Evolutionary conservation across 768 basidiomycete genomes (phyloP).

Genomic region (Pulveroboletus ravenelii): DNA sequence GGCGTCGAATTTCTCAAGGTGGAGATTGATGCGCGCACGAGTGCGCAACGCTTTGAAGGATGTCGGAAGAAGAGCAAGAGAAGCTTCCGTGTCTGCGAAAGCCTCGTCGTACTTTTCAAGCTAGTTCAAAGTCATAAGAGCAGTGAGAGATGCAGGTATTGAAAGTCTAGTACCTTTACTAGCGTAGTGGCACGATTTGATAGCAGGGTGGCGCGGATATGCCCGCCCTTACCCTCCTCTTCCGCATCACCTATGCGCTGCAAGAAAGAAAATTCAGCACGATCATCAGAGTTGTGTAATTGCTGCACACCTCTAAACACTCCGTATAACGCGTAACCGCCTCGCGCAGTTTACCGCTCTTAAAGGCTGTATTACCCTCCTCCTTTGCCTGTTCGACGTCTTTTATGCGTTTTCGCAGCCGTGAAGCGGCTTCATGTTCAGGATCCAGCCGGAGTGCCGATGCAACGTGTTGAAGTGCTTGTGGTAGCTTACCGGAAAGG

Average conservation of each 20-base stretch:
- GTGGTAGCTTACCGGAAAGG: slow-evolving; percentile 62
- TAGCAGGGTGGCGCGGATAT: slow-evolving; percentile 73
- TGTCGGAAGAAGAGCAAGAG: slow-evolving; percentile 54
- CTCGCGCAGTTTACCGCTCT: slow-evolving; percentile 50
- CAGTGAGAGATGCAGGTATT: not conserved
- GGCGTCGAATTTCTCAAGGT: slow-evolving; percentile 69
- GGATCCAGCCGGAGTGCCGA: slow-evolving; percentile 78
- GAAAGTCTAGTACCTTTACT: slow-evolving; percentile 49
- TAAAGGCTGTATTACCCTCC: slow-evolving; percentile 78
- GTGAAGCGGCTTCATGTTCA: slow-evolving; percentile 63
- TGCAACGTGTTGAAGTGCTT: slow-evolving; percentile 65
- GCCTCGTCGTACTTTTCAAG: slow-evolving; percentile 64
- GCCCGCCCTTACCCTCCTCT: slow-evolving; percentile 75
- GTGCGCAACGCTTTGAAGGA: slow-evolving; percentile 87
- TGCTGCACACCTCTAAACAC: slow-evolving; percentile 54
- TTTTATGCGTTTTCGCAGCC: slow-evolving; percentile 71
- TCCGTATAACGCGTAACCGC: slow-evolving; percentile 69
- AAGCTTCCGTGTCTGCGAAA: slow-evolving; percentile 63
- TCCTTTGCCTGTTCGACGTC: slow-evolving; percentile 82
- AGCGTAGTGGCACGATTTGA: slow-evolving; percentile 83
- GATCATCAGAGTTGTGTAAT: not conserved
- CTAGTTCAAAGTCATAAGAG: slow-evolving; percentile 34
- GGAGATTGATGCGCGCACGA: slow-evolving; percentile 72
- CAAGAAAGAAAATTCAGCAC: slow-evolving; percentile 1
- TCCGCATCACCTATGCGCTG: slow-evolving; percentile 64